Evolutionary conservation across 2,329 filamentous ascomycete species (phyloP).

Genomic region (Pseudonectria foliicola): DNA sequence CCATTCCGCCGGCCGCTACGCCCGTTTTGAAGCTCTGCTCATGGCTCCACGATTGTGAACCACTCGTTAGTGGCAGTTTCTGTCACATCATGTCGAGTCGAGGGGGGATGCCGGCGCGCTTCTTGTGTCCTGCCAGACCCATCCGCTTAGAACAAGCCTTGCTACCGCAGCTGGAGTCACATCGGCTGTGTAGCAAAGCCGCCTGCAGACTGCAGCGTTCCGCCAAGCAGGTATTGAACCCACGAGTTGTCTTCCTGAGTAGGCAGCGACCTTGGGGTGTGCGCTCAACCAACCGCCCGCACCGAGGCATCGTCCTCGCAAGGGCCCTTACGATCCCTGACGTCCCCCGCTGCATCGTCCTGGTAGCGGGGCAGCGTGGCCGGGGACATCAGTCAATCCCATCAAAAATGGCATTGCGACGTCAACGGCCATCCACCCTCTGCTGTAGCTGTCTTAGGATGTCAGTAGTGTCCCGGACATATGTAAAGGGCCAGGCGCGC

Average conservation of each 20-base stretch:
- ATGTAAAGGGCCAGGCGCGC: conserved; percentile 18
- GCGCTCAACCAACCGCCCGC: no score
- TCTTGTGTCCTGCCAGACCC: neutral
- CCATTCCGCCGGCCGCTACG: conserved; percentile 23
- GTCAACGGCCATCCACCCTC: conserved; percentile 21
- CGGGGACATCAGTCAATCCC: conserved; percentile 21
- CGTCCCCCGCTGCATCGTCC: conserved; percentile 21
- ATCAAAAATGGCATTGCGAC: conserved; percentile 23
- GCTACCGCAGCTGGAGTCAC: conserved; percentile 1
- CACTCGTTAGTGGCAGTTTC: conserved; percentile 14
- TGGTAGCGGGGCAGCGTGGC: conserved; percentile 9
- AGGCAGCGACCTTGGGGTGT: no score
- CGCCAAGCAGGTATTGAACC: no score
- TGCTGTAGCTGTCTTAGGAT: conserved; percentile 21
- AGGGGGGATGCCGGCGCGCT: neutral
- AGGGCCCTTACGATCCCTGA: conserved; percentile 19
- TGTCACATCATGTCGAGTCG: conserved; percentile 12
- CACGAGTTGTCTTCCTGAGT: no score
- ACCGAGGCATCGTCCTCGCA: conserved; percentile 6
- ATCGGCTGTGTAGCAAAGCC: conserved; percentile 5
- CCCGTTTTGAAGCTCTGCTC: conserved; percentile 19
- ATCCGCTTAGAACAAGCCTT: neutral
- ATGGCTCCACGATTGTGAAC: conserved; percentile 20
- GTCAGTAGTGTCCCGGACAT: conserved; percentile 17
- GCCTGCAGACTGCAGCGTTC: no score